A percentile compares a stretch with the other conserved stretches of the same genome.
phyloP scores from a whole-genome alignment of 352 stramenopile species.

The Phytophthora crassamura region DNA sequence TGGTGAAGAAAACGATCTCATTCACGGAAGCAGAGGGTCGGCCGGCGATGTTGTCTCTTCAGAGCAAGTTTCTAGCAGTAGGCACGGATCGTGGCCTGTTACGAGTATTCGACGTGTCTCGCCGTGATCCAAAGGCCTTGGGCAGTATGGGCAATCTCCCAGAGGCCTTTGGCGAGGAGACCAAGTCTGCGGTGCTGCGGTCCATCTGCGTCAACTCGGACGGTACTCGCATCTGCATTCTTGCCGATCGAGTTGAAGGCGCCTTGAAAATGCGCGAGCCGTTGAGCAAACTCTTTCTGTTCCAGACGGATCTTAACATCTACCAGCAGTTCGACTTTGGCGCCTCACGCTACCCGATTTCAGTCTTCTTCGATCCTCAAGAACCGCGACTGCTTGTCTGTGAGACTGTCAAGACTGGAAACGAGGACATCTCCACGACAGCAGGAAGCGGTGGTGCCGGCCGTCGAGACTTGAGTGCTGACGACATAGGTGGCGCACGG shows the following conservation, averaged over 20 bases:
- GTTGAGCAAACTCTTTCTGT: slow-evolving; percentile 89
- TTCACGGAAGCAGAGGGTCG: slow-evolving; percentile 92
- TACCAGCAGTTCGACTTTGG: slow-evolving; percentile 93
- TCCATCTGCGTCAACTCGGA: slow-evolving; percentile 88
- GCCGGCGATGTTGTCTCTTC: slow-evolving; percentile 83
- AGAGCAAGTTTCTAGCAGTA: slow-evolving; percentile 92
- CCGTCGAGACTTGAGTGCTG: slow-evolving; percentile 26
- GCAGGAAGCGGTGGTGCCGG: not conserved
- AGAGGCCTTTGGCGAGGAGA: slow-evolving; percentile 65
- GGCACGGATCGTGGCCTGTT: slow-evolving; percentile 86
- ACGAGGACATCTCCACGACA: slow-evolving; percentile 28
- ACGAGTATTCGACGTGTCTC: slow-evolving; percentile 90
- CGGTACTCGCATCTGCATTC: slow-evolving; percentile 89
- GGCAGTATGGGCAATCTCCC: slow-evolving; percentile 85
- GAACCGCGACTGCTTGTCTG: slow-evolving; percentile 90
- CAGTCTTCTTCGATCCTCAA: slow-evolving; percentile 91
- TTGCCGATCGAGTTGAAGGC: slow-evolving; percentile 82
- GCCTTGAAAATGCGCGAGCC: slow-evolving; percentile 85
- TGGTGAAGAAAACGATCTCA: slow-evolving; percentile 88
- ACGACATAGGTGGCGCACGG: slow-evolving; percentile 29
- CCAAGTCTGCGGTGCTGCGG: slow-evolving; percentile 60
- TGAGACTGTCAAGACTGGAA: slow-evolving; percentile 71
- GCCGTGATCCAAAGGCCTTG: slow-evolving; percentile 85
- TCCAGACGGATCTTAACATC: slow-evolving; percentile 90
- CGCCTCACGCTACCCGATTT: slow-evolving; percentile 66